A percentile compares a stretch with the other conserved stretches of the same genome.
Conservation (phyloP, 768 basidiomycete species). For the Collybiopsis confluens region DNA sequence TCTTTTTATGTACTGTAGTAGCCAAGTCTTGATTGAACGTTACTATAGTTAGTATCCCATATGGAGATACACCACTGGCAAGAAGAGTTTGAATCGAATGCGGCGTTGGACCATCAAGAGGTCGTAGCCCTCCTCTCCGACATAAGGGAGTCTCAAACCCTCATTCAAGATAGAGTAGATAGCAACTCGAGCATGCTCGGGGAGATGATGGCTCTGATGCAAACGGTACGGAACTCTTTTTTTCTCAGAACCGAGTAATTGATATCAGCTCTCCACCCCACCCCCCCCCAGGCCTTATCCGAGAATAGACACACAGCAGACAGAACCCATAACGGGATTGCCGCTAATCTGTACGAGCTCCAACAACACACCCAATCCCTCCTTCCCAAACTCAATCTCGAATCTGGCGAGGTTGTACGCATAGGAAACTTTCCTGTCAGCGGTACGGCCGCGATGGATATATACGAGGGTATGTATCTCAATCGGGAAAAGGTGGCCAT, state of each 20-base stretch:
- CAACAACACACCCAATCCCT: constrained; percentile 42
- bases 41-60: constrained; percentile 38
- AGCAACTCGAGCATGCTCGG: constrained; percentile 31
- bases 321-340: constrained; percentile 35
- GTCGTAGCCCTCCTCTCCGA: constrained; percentile 39
- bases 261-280: no score
- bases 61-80: constrained; percentile 48
- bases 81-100: constrained; percentile 32
- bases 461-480: constrained; percentile 51
- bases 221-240: constrained; percentile 30
- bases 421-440: constrained; percentile 46
- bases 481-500: constrained; percentile 52
- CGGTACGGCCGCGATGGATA: constrained; percentile 50
- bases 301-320: constrained; percentile 28
- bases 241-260: no score
- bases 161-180: constrained; percentile 27
- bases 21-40: background rate
- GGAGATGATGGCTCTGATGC: constrained; percentile 46
- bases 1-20: background rate
- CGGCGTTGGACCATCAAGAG: constrained; percentile 38
- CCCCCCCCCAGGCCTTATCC: constrained; percentile 23
- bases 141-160: constrained; percentile 35
- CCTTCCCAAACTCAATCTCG: constrained; percentile 46
- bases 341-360: constrained; percentile 46
- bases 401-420: constrained; percentile 48